Conservation (phyloP, 2,329 filamentous ascomycete species). For the Bipolaris bicolor region DNA sequence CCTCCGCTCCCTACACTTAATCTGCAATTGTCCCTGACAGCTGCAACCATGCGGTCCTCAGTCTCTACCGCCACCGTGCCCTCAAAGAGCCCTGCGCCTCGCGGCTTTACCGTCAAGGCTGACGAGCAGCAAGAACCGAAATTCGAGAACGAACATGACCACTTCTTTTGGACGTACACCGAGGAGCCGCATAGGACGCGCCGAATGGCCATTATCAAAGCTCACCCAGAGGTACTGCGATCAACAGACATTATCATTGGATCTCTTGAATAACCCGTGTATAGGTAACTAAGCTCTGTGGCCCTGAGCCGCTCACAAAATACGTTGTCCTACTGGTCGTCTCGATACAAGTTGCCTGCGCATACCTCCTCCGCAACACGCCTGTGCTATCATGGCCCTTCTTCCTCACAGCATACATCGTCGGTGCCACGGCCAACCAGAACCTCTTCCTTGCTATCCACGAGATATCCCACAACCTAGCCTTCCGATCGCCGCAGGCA, state of each 20-base stretch:
- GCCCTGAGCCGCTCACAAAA: conserved; percentile 93
- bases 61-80: conserved; percentile 44
- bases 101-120: conserved; percentile 32
- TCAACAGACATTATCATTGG: background rate
- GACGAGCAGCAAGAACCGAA: conserved; percentile 22
- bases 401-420: conserved; percentile 84
- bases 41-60: conserved; percentile 44
- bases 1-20: conserved; percentile 7
- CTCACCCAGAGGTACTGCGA: conserved; percentile 82
- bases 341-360: conserved; percentile 76
- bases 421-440: conserved; percentile 96
- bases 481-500: conserved; percentile 78
- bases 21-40: conserved; percentile 10
- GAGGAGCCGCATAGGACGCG: conserved; percentile 95
- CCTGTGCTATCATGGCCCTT: conserved; percentile 83
- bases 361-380: conserved; percentile 76
- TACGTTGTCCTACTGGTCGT: conserved; percentile 88
- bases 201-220: conserved; percentile 94
- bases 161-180: conserved; percentile 99
- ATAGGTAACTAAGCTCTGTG: conserved; percentile 94
- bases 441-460: conserved; percentile 98
- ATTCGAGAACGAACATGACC: conserved; percentile 50
- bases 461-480: conserved; percentile 97
- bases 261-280: background rate
- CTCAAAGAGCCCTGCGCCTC: conserved; percentile 30